Evolutionary conservation across 2,329 filamentous ascomycete genomes (phyloP).

Genomic region (Rosellinia necatrix): DNA sequence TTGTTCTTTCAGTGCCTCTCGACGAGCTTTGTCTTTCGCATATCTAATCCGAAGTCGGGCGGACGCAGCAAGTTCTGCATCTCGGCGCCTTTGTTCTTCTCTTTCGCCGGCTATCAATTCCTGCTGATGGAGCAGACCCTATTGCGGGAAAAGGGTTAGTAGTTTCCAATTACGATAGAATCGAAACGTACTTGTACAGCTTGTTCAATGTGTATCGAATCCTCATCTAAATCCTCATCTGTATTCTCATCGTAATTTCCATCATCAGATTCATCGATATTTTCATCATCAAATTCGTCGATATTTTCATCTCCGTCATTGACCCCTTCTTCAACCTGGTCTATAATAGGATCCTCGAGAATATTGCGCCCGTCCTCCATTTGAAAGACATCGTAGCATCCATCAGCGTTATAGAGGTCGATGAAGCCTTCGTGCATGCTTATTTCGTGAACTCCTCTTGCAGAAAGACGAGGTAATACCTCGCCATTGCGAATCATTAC

Average conservation of each 20-base stretch:
- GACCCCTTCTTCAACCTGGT: too few relatives aligned
- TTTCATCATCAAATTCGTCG: neutral
- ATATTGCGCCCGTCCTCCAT: neutral
- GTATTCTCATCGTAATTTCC: too few relatives aligned
- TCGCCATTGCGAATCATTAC: conserved; percentile 17
- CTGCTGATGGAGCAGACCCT: too few relatives aligned
- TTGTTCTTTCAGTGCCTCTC: too few relatives aligned
- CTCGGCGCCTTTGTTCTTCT: too few relatives aligned
- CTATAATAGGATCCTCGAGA: neutral
- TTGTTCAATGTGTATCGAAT: neutral
- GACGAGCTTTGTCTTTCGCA: too few relatives aligned
- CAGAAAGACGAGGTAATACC: conserved; percentile 15
- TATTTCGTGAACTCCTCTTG: conserved; percentile 20
- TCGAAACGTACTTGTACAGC: conserved; percentile 3
- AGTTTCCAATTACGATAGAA: too few relatives aligned
- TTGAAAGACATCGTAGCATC: conserved; percentile 6
- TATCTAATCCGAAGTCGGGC: too few relatives aligned
- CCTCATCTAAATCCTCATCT: too few relatives aligned
- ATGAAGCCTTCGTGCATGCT: conserved; percentile 15
- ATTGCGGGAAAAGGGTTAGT: too few relatives aligned
- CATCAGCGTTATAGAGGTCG: conserved; percentile 10
- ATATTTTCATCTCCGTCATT: neutral
- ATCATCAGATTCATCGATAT: neutral
- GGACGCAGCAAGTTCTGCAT: too few relatives aligned
- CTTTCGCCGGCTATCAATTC: too few relatives aligned